These are phyloP conservation scores for Colletotrichum scovillei DNA, from an alignment of 2,329 filamentous ascomycete species.

Conservation along the genomic window DNA sequence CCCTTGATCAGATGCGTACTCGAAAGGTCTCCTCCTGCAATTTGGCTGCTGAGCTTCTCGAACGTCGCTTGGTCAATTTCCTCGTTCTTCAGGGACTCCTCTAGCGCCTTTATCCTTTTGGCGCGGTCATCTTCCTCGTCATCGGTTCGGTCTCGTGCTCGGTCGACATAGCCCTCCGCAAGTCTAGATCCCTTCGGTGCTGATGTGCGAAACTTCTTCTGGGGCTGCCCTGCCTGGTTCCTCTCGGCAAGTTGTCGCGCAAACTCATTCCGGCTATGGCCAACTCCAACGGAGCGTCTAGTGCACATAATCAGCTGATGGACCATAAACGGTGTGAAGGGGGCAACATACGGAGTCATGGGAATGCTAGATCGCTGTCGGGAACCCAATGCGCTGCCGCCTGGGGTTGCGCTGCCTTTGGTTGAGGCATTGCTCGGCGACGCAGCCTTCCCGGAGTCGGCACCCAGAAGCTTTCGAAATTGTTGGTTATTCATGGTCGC, in stretches of 20 bases:
- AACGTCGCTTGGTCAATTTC: slow-evolving; percentile 86
- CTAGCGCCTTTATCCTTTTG: slow-evolving; percentile 79
- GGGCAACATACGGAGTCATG: slow-evolving; percentile 84
- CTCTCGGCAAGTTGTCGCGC: slow-evolving; percentile 85
- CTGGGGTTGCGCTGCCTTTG: slow-evolving; percentile 41
- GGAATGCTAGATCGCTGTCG: slow-evolving; percentile 84
- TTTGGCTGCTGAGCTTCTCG: slow-evolving; percentile 78
- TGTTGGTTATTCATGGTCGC: slow-evolving; percentile 90
- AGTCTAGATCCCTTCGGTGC: slow-evolving; percentile 87
- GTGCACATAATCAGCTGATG: slow-evolving; percentile 39
- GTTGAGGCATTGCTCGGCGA: slow-evolving; percentile 59
- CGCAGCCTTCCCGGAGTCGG: slow-evolving; percentile 54
- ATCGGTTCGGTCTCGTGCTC: slow-evolving; percentile 73
- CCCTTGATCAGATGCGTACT: slow-evolving; percentile 94
- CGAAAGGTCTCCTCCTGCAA: slow-evolving; percentile 82
- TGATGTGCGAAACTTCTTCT: slow-evolving; percentile 82
- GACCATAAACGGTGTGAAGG: background rate
- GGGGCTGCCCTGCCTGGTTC: slow-evolving; percentile 63
- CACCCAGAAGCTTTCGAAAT: slow-evolving; percentile 82
- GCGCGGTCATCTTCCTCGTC: slow-evolving; percentile 66
- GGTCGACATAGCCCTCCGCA: slow-evolving; percentile 85
- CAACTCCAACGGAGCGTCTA: slow-evolving; percentile 72
- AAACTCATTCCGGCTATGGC: slow-evolving; percentile 73
- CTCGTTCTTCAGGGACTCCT: slow-evolving; percentile 83
- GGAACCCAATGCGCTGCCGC: slow-evolving; percentile 72